These are phyloP conservation scores for Pseudogymnoascus sp. DNA, from an alignment of 2,329 filamentous ascomycete genomes.

Conservation along the genomic window DNA sequence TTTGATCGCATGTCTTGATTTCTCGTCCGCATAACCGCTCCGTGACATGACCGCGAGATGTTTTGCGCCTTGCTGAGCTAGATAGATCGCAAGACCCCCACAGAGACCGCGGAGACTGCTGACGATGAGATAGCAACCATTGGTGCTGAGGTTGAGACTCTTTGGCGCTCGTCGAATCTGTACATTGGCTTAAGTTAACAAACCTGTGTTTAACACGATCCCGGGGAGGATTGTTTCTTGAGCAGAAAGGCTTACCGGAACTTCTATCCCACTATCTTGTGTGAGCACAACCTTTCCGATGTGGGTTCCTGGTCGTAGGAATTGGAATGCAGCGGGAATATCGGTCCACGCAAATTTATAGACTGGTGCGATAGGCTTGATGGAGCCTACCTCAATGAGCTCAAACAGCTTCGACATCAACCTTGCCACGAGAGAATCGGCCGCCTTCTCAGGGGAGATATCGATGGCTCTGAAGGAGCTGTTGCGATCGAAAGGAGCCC, in stretches of 20 bases:
- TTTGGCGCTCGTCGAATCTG: slow-evolving; percentile 8
- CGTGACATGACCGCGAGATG: slow-evolving; percentile 17
- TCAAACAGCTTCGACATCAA: slow-evolving; percentile 14
- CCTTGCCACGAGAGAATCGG: slow-evolving; percentile 8
- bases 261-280: neutral
- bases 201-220: neutral
- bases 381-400: slow-evolving; percentile 13
- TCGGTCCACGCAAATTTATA: neutral
- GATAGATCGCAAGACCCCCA: slow-evolving; percentile 15
- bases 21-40: slow-evolving; percentile 18
- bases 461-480: slow-evolving; percentile 10
- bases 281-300: slow-evolving; percentile 2
- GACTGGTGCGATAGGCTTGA: slow-evolving; percentile 20
- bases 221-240: neutral
- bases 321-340: neutral
- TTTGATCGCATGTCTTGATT: slow-evolving; percentile 13
- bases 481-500: slow-evolving; percentile 21
- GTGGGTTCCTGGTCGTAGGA: neutral
- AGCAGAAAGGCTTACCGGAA: neutral
- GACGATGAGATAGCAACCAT: slow-evolving; percentile 22
- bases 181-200: neutral
- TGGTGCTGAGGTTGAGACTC: neutral
- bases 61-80: slow-evolving; percentile 18
- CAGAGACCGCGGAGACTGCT: slow-evolving; percentile 23
- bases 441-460: neutral